A percentile compares a stretch with the other conserved stretches of the same genome.
Conservation (phyloP, 2,329 filamentous ascomycete genomes). For the Ascomycota sp. region DNA sequence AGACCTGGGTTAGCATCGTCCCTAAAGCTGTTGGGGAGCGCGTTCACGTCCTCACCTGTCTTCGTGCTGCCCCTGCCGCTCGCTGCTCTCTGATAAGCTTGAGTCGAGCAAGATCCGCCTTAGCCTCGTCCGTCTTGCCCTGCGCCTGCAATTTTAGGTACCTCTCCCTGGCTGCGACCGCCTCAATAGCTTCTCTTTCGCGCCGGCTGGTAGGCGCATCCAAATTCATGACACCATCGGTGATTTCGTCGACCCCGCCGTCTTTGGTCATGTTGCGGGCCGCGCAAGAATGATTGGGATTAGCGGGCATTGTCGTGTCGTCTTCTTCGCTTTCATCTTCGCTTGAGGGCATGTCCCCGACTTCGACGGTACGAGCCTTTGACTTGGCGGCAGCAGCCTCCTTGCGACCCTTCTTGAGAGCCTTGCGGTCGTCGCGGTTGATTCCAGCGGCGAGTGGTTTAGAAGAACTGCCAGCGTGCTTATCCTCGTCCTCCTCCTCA, state of each 20-base stretch:
- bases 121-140: conserved; percentile 90
- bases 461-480: conserved; percentile 20
- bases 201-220: conserved; percentile 23
- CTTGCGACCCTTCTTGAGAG: conserved; percentile 75
- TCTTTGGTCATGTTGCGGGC: conserved; percentile 31
- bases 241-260: conserved; percentile 22
- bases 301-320: conserved; percentile 49
- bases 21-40: background rate
- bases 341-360: conserved; percentile 66
- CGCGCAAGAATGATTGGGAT: conserved; percentile 77
- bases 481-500: conserved; percentile 29
- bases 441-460: conserved; percentile 20
- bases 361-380: conserved; percentile 47
- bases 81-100: conserved; percentile 66
- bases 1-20: background rate
- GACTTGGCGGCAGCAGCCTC: conserved; percentile 64
- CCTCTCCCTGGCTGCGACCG: conserved; percentile 66
- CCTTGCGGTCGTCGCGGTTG: conserved; percentile 70
- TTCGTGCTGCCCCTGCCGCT: conserved; percentile 59
- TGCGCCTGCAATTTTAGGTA: conserved; percentile 83
- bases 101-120: conserved; percentile 67
- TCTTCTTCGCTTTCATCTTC: conserved; percentile 35
- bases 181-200: conserved; percentile 56
- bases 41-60: conserved; percentile 33
- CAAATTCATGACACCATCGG: conserved; percentile 33